Conservation (phyloP, 116 monocot species). For the Cymodocea nodosa region DNA sequence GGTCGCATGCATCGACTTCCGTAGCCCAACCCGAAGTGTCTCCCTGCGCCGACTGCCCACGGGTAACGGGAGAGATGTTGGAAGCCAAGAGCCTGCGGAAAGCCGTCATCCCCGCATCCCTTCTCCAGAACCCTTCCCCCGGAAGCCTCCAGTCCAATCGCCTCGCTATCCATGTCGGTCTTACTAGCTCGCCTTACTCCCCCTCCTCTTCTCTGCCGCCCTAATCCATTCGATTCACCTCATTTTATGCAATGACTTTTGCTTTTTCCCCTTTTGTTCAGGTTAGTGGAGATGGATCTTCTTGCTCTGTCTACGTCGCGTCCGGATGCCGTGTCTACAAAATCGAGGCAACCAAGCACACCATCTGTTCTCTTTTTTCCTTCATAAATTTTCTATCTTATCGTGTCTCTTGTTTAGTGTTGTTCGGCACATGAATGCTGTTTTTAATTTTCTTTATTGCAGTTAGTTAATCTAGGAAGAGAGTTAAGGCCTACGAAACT, state of each 20-base stretch:
- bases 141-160: conserved; percentile 66
- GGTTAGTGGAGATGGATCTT: conserved; percentile 44
- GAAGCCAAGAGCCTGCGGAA: conserved; percentile 50
- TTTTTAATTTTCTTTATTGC: too few relatives aligned
- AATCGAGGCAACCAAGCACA: conserved; percentile 29
- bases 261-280: conserved; percentile 7
- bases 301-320: conserved; percentile 57
- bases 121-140: conserved; percentile 52
- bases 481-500: too few relatives aligned
- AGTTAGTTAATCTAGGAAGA: too few relatives aligned
- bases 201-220: background rate
- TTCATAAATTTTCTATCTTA: too few relatives aligned
- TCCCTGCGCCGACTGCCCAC: too few relatives aligned
- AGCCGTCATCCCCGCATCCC: conserved; percentile 35
- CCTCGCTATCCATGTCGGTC: conserved; percentile 55
- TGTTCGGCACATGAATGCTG: too few relatives aligned
- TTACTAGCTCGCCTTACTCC: conserved; percentile 1
- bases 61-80: conserved; percentile 25
- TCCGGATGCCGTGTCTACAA: conserved; percentile 74
- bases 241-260: background rate
- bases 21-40: too few relatives aligned
- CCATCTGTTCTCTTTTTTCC: background rate
- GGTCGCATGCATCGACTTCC: too few relatives aligned
- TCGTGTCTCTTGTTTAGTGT: too few relatives aligned
- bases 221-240: background rate